Percentiles rank a stretch among this genome's conserved stretches.
phyloP scores from a whole-genome alignment of 2,329 filamentous ascomycete species.

The Teratosphaeria pseudoeucalypti region DNA sequence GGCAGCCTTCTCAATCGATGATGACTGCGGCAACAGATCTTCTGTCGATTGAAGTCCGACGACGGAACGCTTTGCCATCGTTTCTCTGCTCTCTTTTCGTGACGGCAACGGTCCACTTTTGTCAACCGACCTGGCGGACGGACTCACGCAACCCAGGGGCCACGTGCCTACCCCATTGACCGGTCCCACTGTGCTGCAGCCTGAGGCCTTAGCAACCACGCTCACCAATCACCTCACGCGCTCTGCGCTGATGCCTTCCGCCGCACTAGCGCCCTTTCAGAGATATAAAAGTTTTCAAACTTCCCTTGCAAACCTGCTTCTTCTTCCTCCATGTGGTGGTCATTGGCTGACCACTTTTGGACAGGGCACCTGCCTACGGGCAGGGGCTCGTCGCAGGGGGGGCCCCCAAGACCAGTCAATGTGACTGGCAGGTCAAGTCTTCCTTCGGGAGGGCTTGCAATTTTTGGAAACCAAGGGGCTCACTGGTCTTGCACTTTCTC shows the following conservation, averaged over 20 bases:
- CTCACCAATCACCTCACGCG: background rate
- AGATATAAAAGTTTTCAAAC: background rate
- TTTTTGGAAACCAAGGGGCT: background rate
- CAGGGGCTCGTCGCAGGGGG: background rate
- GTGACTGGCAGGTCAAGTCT: background rate
- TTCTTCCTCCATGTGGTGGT: background rate
- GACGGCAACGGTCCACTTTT: background rate
- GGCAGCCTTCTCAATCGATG: background rate
- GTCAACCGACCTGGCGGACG: background rate
- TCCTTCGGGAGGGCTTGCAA: background rate
- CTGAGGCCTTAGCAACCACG: background rate
- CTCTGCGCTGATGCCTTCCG: background rate
- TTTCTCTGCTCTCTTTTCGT: background rate
- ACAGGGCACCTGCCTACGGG: background rate
- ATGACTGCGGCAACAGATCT: background rate
- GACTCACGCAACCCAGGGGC: background rate
- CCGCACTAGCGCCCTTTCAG: background rate
- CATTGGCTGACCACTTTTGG: background rate
- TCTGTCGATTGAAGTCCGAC: no score
- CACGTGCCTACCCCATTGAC: background rate
- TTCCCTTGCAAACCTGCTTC: background rate
- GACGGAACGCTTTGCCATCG: background rate
- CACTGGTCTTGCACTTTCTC: slow-evolving; percentile 5
- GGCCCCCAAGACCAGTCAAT: no score
- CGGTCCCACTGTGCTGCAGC: background rate